Conservation (phyloP, 371 early-diverging fungal species). For the Apophysomyces ossiformis region DNA sequence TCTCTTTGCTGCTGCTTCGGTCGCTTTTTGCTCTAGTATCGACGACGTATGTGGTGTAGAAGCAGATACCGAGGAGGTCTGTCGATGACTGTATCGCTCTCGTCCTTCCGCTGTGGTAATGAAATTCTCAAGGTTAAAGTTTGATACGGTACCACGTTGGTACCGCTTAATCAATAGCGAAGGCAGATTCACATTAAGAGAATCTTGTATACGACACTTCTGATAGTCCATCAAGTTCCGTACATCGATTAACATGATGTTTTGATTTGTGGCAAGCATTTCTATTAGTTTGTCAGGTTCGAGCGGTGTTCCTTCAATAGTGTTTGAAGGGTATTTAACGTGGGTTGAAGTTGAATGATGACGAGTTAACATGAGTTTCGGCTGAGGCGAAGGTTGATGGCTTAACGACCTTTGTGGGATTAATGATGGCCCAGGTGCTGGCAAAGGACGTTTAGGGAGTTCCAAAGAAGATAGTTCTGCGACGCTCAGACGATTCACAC, state of each 20-base stretch:
- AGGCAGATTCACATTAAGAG: constrained; percentile 67
- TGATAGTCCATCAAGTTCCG: constrained; percentile 51
- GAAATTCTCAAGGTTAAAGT: constrained; percentile 65
- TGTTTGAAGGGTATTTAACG: constrained; percentile 3
- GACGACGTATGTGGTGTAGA: constrained; percentile 13
- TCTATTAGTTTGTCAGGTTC: constrained; percentile 26
- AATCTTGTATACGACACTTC: constrained; percentile 39
- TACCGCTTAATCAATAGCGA: constrained; percentile 65
- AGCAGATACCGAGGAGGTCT: not conserved
- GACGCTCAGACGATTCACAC: constrained; percentile 7
- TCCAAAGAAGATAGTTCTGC: constrained; percentile 5
- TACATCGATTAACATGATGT: constrained; percentile 49
- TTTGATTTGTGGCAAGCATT: constrained; percentile 16
- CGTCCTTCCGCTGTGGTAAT: constrained; percentile 66
- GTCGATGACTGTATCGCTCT: constrained; percentile 37
- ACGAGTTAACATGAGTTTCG: constrained; percentile 14
- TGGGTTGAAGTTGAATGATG: constrained; percentile 23
- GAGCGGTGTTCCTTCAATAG: constrained; percentile 20
- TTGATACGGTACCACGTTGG: constrained; percentile 60
- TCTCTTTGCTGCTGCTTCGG: constrained; percentile 21
- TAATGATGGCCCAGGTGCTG: constrained; percentile 1
- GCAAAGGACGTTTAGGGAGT: not conserved
- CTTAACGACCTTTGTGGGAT: constrained; percentile 41
- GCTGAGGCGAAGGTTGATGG: constrained; percentile 29
- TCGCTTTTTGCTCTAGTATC: constrained; percentile 34